These are phyloP conservation scores for Blastocystis sp. DNA, from an alignment of 352 stramenopile genomes.

Conservation along the genomic window DNA sequence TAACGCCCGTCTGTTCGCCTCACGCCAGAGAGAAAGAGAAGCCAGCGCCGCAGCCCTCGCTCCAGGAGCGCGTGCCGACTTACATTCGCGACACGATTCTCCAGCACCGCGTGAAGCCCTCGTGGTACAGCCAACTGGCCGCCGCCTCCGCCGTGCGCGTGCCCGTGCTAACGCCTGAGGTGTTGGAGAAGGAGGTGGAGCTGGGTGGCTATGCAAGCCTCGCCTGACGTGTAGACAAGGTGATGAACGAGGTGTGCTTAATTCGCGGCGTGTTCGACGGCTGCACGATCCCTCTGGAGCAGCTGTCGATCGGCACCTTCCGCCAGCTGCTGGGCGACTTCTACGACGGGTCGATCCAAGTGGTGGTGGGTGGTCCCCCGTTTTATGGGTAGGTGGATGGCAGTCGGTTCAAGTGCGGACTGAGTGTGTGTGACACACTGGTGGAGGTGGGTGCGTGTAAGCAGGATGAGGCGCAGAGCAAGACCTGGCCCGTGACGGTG, in stretches of 20 bases:
- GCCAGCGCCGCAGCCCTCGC: not conserved
- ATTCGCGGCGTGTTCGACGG: slow-evolving; percentile 11
- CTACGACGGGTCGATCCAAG: slow-evolving; percentile 46
- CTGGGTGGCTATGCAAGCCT: not conserved
- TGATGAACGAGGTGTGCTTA: slow-evolving; percentile 3
- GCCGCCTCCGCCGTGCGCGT: not conserved
- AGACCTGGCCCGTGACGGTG: slow-evolving; percentile 25
- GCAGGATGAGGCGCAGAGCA: not conserved
- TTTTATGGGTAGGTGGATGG: slow-evolving; percentile 28
- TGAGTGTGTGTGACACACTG: slow-evolving; percentile 42
- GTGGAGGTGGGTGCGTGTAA: not conserved
- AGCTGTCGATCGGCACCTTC: slow-evolving; percentile 6
- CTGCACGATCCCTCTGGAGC: slow-evolving; percentile 11
- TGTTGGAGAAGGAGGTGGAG: not conserved
- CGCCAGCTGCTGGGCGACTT: slow-evolving; percentile 37
- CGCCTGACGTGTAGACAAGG: not conserved
- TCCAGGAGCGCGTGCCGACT: slow-evolving; percentile 18
- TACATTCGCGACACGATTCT: slow-evolving; percentile 48
- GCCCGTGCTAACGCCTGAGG: not conserved
- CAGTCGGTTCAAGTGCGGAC: slow-evolving; percentile 41
- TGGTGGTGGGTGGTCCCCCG: not conserved
- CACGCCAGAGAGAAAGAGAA: not conserved
- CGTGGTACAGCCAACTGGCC: slow-evolving; percentile 12
- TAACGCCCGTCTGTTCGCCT: not conserved
- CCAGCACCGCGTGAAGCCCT: slow-evolving; percentile 12